Conservation (phyloP, 345 rosid species). For the Aegle marmelos region DNA sequence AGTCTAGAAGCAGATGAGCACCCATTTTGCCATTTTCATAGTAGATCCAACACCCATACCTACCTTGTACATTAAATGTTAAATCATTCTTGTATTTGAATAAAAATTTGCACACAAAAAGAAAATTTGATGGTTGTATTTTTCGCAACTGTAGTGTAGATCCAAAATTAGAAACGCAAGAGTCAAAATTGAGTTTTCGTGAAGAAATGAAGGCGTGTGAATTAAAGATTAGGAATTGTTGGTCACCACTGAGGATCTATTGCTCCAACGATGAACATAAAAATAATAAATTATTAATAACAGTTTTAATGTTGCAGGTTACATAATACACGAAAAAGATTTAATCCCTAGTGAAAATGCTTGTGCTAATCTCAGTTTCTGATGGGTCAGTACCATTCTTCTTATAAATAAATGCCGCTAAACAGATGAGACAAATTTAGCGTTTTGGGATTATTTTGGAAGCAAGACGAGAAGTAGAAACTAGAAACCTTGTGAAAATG, state of each 20-base stretch:
- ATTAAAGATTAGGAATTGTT: constrained; percentile 31
- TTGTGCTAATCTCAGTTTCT: background rate
- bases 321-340: background rate
- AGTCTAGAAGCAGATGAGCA: no score
- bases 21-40: no score
- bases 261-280: background rate
- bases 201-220: constrained; percentile 38
- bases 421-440: background rate
- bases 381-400: no score
- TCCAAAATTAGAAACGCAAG: background rate
- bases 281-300: background rate
- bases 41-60: no score
- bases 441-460: background rate
- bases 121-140: no score
- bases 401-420: background rate
- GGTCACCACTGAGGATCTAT: constrained; percentile 19
- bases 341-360: background rate
- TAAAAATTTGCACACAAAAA: no score
- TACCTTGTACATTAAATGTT: no score
- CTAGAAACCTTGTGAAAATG: background rate
- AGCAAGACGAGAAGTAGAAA: no score
- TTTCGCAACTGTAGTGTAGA: no score
- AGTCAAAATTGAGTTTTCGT: constrained; percentile 24
- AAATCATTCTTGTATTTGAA: no score
- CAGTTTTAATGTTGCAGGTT: background rate